Conservation (phyloP, 805 yeast species). For the Kodamaea kakaduensis region DNA sequence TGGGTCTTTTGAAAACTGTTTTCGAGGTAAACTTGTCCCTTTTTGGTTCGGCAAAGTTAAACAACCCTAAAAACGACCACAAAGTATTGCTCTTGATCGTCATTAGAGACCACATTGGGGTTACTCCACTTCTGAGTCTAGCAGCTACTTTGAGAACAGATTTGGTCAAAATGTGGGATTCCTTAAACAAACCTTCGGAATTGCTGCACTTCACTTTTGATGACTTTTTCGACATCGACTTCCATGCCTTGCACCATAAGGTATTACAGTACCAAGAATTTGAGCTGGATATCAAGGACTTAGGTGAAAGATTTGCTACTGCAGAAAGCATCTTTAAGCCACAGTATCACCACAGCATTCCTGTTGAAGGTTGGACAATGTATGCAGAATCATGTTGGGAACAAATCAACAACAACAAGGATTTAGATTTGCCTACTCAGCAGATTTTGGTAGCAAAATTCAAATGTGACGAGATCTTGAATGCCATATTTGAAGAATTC, state of each 20-base stretch:
- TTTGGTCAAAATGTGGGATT: slow-evolving; percentile 72
- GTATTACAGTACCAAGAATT: slow-evolving; percentile 75
- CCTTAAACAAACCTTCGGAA: slow-evolving; percentile 67
- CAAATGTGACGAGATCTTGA: slow-evolving; percentile 86
- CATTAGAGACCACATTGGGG: slow-evolving; percentile 86
- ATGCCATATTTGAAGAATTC: slow-evolving; percentile 30
- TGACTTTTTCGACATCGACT: slow-evolving; percentile 83
- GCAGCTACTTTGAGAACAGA: slow-evolving; percentile 67
- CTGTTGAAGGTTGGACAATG: slow-evolving; percentile 93
- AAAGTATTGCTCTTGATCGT: slow-evolving; percentile 78
- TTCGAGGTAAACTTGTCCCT: slow-evolving; percentile 90
- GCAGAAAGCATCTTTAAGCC: slow-evolving; percentile 51
- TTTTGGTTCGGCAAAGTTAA: slow-evolving; percentile 57
- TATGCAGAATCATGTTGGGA: slow-evolving; percentile 92
- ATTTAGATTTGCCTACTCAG: slow-evolving; percentile 93
- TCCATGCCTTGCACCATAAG: slow-evolving; percentile 82
- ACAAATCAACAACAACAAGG: slow-evolving; percentile 88
- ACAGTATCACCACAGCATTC: slow-evolving; percentile 78
- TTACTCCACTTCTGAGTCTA: slow-evolving; percentile 73
- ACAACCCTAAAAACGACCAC: slow-evolving; percentile 47
- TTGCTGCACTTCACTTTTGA: slow-evolving; percentile 50
- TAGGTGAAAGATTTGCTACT: slow-evolving; percentile 61
- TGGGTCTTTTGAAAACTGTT: slow-evolving; percentile 92
- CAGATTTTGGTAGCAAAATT: slow-evolving; percentile 92
- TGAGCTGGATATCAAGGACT: slow-evolving; percentile 48